Percentiles rank a stretch among this genome's conserved stretches.
phyloP scores from a whole-genome alignment of 2,329 filamentous ascomycete genomes.

The Apiospora marii region DNA sequence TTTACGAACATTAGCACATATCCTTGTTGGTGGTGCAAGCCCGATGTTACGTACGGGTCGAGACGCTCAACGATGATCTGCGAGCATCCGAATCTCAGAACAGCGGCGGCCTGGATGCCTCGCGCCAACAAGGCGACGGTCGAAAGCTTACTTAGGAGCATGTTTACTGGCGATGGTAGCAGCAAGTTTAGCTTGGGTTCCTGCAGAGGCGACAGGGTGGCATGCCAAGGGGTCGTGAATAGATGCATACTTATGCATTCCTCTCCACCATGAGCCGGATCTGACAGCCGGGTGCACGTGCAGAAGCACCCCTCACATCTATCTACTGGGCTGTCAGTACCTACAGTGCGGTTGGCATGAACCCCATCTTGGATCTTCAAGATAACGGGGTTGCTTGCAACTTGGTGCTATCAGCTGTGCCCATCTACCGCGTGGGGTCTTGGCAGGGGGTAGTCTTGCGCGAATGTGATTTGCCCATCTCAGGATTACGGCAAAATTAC shows the following conservation, averaged over 20 bases:
- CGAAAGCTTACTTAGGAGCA: not conserved
- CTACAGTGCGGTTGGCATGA: not conserved
- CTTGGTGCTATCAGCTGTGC: not conserved
- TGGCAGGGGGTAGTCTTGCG: not conserved
- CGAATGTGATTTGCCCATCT: not conserved
- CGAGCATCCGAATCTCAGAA: constrained; percentile 40
- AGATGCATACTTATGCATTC: not conserved
- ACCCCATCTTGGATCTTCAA: not conserved
- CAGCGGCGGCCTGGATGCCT: constrained; percentile 4
- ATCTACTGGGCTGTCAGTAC: not conserved
- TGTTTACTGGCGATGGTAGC: not conserved
- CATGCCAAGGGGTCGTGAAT: constrained; percentile 5
- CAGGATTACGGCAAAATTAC: not conserved
- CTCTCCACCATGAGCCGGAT: not conserved
- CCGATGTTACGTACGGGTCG: constrained; percentile 32
- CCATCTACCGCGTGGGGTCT: constrained; percentile 3
- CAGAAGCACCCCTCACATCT: not conserved
- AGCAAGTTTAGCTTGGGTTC: not conserved
- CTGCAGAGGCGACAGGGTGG: not conserved
- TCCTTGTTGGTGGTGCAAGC: rapidly evolving
- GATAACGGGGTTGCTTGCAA: constrained; percentile 4
- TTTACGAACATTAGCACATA: not conserved
- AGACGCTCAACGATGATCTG: constrained; percentile 41
- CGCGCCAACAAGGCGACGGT: constrained; percentile 4
- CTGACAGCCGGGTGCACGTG: not conserved